Conservation (phyloP, 2,329 filamentous ascomycete species). For the Scolecobasidium constrictum region DNA sequence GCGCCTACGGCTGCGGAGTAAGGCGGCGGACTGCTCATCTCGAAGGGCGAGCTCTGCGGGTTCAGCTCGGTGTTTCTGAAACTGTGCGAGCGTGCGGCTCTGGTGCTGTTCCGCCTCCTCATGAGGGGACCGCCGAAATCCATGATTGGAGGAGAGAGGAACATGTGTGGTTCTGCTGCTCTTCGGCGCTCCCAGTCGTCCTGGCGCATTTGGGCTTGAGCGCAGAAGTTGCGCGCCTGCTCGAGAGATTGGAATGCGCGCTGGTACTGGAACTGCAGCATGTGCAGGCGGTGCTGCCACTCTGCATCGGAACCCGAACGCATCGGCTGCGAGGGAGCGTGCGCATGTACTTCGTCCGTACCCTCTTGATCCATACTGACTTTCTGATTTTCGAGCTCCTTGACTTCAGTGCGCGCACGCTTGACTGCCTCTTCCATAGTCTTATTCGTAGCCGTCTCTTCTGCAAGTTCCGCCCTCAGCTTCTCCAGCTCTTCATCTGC, state of each 20-base stretch:
- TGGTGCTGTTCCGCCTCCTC: constrained; percentile 27
- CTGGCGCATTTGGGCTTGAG: constrained; percentile 30
- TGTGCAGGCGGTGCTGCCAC: constrained; percentile 44
- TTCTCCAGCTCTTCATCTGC: constrained; percentile 29
- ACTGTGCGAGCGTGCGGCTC: constrained; percentile 27
- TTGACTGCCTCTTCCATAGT: constrained; percentile 63
- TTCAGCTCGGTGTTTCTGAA: constrained; percentile 21
- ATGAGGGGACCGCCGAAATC: constrained; percentile 14
- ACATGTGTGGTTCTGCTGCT: constrained; percentile 27
- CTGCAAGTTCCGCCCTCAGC: constrained; percentile 28
- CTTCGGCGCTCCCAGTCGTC: constrained; percentile 26
- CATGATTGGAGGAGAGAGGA: constrained; percentile 18
- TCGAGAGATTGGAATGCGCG: constrained; percentile 23
- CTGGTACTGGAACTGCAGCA: constrained; percentile 40
- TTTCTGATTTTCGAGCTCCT: constrained; percentile 60
- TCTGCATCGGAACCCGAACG: constrained; percentile 39
- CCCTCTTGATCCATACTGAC: constrained; percentile 41
- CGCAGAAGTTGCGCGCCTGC: constrained; percentile 26
- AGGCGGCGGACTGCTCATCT: constrained; percentile 27
- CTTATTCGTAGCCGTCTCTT: constrained; percentile 39
- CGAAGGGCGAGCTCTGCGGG: constrained; percentile 23
- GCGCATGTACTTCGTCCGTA: constrained; percentile 24
- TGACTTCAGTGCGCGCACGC: constrained; percentile 59
- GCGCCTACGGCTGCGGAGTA: constrained; percentile 22
- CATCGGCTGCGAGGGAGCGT: constrained; percentile 30